These are phyloP conservation scores for Jatropha podagrica DNA, from an alignment of 441 rosid species.

Conservation along the genomic window DNA sequence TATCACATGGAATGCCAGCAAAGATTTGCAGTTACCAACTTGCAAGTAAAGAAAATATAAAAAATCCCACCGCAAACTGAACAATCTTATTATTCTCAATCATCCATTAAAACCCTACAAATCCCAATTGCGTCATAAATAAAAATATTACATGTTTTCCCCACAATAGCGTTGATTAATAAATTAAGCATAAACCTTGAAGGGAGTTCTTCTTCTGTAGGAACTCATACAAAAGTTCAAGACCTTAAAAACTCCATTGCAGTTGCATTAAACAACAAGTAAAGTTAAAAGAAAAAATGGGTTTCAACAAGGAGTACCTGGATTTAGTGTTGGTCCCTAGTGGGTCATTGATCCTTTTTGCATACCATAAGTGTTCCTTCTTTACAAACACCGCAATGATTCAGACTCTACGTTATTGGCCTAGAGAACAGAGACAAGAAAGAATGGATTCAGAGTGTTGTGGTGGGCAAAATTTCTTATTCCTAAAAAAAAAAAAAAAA, in stretches of 20 bases:
- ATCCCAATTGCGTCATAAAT: not conserved
- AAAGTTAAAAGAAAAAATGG: conserved; percentile 11
- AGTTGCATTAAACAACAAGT: not conserved
- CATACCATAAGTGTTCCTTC: conserved; percentile 36
- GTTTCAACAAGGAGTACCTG: conserved; percentile 28
- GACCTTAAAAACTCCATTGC: not conserved
- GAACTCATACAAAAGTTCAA: not conserved
- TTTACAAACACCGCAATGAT: conserved; percentile 26
- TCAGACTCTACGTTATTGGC: conserved; percentile 39
- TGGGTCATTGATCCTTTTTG: conserved; percentile 38
- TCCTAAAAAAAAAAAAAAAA: not conserved
- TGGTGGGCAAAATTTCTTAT: conserved; percentile 2
- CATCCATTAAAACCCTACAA: not conserved
- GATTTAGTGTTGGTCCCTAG: conserved; percentile 34
- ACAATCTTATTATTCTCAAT: not conserved
- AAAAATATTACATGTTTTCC: not conserved
- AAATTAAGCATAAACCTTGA: not conserved
- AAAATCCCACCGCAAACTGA: too few relatives aligned
- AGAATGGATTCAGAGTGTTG: conserved; percentile 41
- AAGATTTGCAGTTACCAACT: too few relatives aligned
- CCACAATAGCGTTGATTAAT: not conserved
- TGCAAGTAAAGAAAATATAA: too few relatives aligned
- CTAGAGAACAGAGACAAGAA: conserved; percentile 37
- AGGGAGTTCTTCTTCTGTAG: not conserved
- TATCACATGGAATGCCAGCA: too few relatives aligned